Conservation (phyloP, 2,329 filamentous ascomycete species). For the Conoideocrella luteorostrata region DNA sequence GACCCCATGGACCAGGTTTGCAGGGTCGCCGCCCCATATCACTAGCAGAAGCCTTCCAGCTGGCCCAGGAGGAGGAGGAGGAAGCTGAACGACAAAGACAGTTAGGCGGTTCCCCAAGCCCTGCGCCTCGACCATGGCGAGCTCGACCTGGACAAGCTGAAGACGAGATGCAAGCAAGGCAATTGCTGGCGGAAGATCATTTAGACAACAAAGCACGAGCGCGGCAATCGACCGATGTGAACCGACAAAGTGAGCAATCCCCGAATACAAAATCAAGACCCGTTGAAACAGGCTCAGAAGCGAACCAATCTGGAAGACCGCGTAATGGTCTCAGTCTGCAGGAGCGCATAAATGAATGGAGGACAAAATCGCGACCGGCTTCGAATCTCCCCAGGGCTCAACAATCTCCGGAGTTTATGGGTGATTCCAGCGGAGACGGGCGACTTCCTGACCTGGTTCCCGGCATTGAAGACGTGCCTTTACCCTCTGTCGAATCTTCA, state of each 20-base stretch:
- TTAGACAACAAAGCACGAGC: slow-evolving; percentile 21
- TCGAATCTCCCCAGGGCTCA: neutral
- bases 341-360: slow-evolving; percentile 10
- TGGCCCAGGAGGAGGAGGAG: slow-evolving; percentile 25
- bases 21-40: slow-evolving; percentile 29
- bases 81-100: slow-evolving; percentile 18
- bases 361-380: slow-evolving; percentile 4
- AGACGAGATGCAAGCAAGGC: slow-evolving; percentile 24
- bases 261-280: neutral
- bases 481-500: slow-evolving; percentile 26
- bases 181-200: slow-evolving; percentile 22
- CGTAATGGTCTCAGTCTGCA: slow-evolving; percentile 2
- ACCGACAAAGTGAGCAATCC: slow-evolving; percentile 11
- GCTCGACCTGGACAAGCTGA: slow-evolving; percentile 19
- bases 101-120: slow-evolving; percentile 43
- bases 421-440: slow-evolving; percentile 20
- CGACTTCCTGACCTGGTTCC: slow-evolving; percentile 31
- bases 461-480: slow-evolving; percentile 30
- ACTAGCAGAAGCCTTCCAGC: slow-evolving; percentile 35
- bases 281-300: neutral
- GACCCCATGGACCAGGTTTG: slow-evolving; percentile 19
- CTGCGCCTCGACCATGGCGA: slow-evolving; percentile 41
- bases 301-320: neutral
- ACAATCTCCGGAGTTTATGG: slow-evolving; percentile 9
- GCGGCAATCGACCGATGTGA: slow-evolving; percentile 8